Evolutionary conservation across 179 eudicot species (phyloP).

Genomic region (Nepenthes alata): DNA sequence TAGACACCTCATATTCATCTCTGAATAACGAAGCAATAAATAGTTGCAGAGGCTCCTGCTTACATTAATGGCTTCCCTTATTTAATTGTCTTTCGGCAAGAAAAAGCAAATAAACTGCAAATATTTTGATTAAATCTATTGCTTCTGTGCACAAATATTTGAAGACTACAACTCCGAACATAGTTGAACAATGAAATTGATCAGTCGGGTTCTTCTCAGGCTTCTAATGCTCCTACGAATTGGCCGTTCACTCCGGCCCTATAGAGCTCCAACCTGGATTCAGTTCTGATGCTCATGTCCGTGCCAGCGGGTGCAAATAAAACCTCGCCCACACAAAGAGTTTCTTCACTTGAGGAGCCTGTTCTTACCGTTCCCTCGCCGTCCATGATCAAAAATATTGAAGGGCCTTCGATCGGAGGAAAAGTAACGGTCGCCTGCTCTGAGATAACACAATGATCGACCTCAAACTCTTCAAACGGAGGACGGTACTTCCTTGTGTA

Average conservation of each 20-base stretch:
- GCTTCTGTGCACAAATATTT: too few relatives aligned
- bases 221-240: constrained; percentile 13
- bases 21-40: too few relatives aligned
- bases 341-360: constrained; percentile 18
- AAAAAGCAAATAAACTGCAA: too few relatives aligned
- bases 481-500: constrained; percentile 49
- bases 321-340: constrained; percentile 49
- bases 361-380: constrained; percentile 44
- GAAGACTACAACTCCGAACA: too few relatives aligned
- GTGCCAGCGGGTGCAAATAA: constrained; percentile 55
- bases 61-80: too few relatives aligned
- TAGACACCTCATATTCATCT: too few relatives aligned
- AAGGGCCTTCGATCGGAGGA: constrained; percentile 53
- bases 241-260: constrained; percentile 73
- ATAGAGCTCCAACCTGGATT: constrained; percentile 41
- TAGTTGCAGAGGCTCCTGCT: too few relatives aligned
- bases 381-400: constrained; percentile 41
- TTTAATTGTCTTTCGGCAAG: too few relatives aligned
- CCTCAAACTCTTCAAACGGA: constrained; percentile 86
- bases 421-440: constrained; percentile 27
- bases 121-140: too few relatives aligned
- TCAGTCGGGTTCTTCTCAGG: too few relatives aligned
- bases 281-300: constrained; percentile 28
- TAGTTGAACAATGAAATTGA: too few relatives aligned
- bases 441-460: constrained; percentile 50